Evolutionary conservation across 345 rosid genomes (phyloP), one percentile per base, ranked within the genome.

Genomic region (Excoecaria agallocha): DNA sequence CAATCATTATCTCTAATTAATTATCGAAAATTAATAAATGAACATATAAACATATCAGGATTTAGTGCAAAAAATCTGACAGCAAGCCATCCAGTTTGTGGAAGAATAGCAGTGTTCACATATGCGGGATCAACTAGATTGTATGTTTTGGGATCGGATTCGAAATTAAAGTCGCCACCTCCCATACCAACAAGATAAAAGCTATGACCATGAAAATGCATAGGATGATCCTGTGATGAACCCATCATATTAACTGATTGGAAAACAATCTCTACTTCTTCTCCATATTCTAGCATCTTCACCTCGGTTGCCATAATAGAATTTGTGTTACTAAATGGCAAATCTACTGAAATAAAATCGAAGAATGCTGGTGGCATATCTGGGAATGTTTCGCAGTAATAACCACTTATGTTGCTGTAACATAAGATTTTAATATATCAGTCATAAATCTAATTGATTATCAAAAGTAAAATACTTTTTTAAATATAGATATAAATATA

Each of bases 191-290:
- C 84, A 66, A 86, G 65, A 62, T 79, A 85, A 81, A 85, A 81
- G 72, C 77, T 81, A 57, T 49, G 69, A 3, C 86, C 88, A 37
- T 86, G 89, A 1, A 84, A 46, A 76, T 86, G 89, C 77, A 86
- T 77, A 0, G 89, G 89, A 69, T 86, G 89, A 68, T 77, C 66
- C 43, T 51, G 59, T 3, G 75, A 59, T 1, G 76, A 66, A 1
- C 69, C 46, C 1, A 84, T 10, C 45, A n/a, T n/a, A 70, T 84
- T 83, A 12, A 86, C 78, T 52, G 83, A 77, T 71, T 86, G 89
- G n/a, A 66, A 71, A 13, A 86, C 79, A 3, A 86, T 76, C 37
- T 86, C 89, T 0, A 86, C 89, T 3, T 24, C 75, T 7, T 83
- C 84, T 11, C 81, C 80, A 10, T 84, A 86, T 15, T 82, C 55